These are phyloP conservation scores for Yamadazyma sp. DNA, from an alignment of 805 yeast genomes.

Conservation along the genomic window DNA sequence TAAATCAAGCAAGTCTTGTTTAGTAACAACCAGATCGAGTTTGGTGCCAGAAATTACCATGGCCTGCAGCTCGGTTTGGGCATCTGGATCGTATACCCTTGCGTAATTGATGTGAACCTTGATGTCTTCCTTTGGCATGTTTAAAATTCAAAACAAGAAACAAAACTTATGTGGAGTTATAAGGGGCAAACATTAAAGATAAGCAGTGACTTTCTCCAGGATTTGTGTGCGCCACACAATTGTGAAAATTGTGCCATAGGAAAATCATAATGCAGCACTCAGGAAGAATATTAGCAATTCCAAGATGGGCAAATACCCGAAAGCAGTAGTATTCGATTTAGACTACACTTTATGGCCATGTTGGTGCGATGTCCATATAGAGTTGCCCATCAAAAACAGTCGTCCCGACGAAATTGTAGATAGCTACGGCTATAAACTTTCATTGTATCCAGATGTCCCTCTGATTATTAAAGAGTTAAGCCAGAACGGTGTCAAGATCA, in stretches of 20 bases:
- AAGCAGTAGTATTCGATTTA: conserved; percentile 67
- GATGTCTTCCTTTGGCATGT: not conserved
- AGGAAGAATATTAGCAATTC: not conserved
- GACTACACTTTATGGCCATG: conserved; percentile 82
- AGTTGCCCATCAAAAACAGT: conserved; percentile 49
- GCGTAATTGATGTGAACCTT: conserved; percentile 6
- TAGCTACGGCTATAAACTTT: conserved; percentile 51
- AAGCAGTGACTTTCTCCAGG: conserved; percentile 5
- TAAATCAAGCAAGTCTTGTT: conserved; percentile 15
- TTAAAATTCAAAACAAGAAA: too few relatives aligned
- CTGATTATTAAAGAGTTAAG: conserved; percentile 55
- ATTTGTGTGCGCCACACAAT: conserved; percentile 6
- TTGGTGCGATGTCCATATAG: conserved; percentile 79
- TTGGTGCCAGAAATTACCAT: conserved; percentile 16
- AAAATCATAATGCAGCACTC: not conserved
- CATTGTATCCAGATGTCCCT: conserved; percentile 68
- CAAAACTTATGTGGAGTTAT: too few relatives aligned
- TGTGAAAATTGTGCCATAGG: too few relatives aligned
- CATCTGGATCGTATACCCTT: conserved; percentile 3
- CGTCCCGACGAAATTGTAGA: conserved; percentile 46
- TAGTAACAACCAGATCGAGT: conserved; percentile 14
- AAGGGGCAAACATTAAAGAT: too few relatives aligned
- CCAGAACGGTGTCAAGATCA: conserved; percentile 47
- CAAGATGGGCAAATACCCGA: conserved; percentile 10
- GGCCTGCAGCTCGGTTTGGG: conserved; percentile 7